Evolutionary conservation across 257 asterid genomes (phyloP), one percentile per base, ranked within the genome.

Genomic region (Paraleonurus japonicus): DNA sequence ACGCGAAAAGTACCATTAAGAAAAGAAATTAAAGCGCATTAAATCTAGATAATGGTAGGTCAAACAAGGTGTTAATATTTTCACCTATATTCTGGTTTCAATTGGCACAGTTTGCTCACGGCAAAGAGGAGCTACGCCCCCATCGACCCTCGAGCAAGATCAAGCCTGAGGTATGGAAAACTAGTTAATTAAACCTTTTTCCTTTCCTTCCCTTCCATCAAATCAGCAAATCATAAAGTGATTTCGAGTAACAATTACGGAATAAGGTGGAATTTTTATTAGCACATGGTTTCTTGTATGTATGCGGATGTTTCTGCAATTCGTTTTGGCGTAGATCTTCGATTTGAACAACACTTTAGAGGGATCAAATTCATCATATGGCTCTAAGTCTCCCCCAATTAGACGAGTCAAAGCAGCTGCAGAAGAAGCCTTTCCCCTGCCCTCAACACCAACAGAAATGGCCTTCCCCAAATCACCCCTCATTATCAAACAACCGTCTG

Each of bases 71-170:
- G 62, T 69, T 59, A 17, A 45, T 50, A 53, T 64, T 51, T 65
- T 37, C 8, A 41, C 47, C 23, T 16, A 54, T 17, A 33, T 22
- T 76, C 30, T 24, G 43, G 13, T 65, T 79, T 47, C 66, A 57
- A 22, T 28, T 77, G 72, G 45, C 65, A 76, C 85, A 92, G 96
- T 78, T 81, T 75, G 87, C 80, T n/a, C 89, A 82, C 60, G 88
- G 85, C 69, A 82, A 68, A 53, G 89, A 89, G 78, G 94, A 81
- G 80, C 85, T 82, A 80, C 81, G 74, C 60, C 81, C 43, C 67
- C 63, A 71, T 70, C 81, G 79, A 73, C 51, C 32, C 71, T 35
- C 77, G 65, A 84, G 62, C 88, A 78, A 80, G 76, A 78, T 70
- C 68, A 82, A 75, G 57, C 65, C 57, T 58, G 90, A 87, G 96